These are phyloP conservation scores for Claviceps sp. DNA, from an alignment of 2,329 filamentous ascomycete species.

Conservation along the genomic window DNA sequence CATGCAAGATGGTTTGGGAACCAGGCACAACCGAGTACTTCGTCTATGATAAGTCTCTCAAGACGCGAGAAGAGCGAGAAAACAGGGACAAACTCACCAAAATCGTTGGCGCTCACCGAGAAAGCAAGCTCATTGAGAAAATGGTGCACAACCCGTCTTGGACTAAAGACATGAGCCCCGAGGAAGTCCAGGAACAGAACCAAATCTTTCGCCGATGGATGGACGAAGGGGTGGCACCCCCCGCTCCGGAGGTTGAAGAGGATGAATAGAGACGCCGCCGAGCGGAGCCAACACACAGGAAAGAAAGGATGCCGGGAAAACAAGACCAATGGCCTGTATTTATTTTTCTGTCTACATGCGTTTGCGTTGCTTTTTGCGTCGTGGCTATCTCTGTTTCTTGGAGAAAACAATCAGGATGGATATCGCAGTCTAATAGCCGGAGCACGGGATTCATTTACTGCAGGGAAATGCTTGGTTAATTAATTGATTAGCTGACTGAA, in stretches of 20 bases:
- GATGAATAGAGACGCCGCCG: background rate
- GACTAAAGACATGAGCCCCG: constrained; percentile 66
- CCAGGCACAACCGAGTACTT: constrained; percentile 58
- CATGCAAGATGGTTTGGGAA: constrained; percentile 67
- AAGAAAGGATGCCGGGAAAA: background rate
- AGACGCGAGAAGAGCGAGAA: constrained; percentile 51
- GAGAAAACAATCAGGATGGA: background rate
- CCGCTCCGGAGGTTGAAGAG: constrained; percentile 2
- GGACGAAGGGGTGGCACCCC: constrained; percentile 31
- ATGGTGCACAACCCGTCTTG: constrained; percentile 70
- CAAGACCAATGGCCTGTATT: background rate
- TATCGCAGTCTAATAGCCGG: background rate
- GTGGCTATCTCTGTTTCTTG: background rate
- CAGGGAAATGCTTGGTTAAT: constrained; percentile 1
- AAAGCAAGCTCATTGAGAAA: constrained; percentile 63
- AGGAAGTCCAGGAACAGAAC: constrained; percentile 62
- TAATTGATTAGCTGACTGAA: background rate
- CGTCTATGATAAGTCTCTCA: constrained; percentile 55
- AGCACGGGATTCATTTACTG: constrained; percentile 4
- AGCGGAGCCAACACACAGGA: too few species aligned
- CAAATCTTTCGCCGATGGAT: constrained; percentile 45
- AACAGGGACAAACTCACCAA: constrained; percentile 38
- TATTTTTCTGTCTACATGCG: background rate
- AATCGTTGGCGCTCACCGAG: constrained; percentile 45
- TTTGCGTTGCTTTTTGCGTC: background rate